phyloP scores from a whole-genome alignment of 805 yeast species.

The Ogataea wickerhamii region DNA sequence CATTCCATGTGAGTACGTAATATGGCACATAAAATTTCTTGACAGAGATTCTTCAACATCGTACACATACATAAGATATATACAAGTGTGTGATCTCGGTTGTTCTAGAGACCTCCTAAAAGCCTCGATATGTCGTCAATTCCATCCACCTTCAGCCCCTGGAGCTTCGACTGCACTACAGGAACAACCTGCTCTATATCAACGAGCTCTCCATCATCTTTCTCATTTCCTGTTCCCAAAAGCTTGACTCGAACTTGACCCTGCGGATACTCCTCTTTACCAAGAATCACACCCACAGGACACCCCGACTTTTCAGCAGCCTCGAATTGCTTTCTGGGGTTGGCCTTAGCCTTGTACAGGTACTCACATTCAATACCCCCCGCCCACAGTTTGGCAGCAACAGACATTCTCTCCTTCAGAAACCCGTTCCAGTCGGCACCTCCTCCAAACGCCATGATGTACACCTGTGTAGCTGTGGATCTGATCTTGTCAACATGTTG shows the following conservation, averaged over 20 bases:
- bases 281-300: slow-evolving; percentile 85
- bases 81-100: slow-evolving; percentile 4
- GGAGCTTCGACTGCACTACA: slow-evolving; percentile 40
- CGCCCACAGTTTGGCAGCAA: slow-evolving; percentile 80
- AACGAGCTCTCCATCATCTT: slow-evolving; percentile 81
- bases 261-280: slow-evolving; percentile 85
- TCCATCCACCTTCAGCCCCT: slow-evolving; percentile 44
- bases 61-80: not conserved
- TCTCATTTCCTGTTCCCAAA: slow-evolving; percentile 78
- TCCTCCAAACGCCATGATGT: slow-evolving; percentile 97
- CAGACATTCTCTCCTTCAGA: slow-evolving; percentile 84
- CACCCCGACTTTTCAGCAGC: slow-evolving; percentile 96
- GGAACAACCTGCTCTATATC: slow-evolving; percentile 56
- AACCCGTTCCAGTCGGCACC: slow-evolving; percentile 96
- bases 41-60: not conserved
- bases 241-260: slow-evolving; percentile 84
- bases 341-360: slow-evolving; percentile 88
- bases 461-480: slow-evolving; percentile 88
- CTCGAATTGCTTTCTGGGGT: slow-evolving; percentile 93
- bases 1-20: not conserved
- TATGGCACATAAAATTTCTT: not conserved
- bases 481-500: slow-evolving; percentile 62
- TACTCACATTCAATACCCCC: slow-evolving; percentile 89
- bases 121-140: slow-evolving; percentile 62
- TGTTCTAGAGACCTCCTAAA: slow-evolving; percentile 48